Evolutionary conservation across 257 asterid genomes (phyloP).

Genomic region (Penstemon eatonii): DNA sequence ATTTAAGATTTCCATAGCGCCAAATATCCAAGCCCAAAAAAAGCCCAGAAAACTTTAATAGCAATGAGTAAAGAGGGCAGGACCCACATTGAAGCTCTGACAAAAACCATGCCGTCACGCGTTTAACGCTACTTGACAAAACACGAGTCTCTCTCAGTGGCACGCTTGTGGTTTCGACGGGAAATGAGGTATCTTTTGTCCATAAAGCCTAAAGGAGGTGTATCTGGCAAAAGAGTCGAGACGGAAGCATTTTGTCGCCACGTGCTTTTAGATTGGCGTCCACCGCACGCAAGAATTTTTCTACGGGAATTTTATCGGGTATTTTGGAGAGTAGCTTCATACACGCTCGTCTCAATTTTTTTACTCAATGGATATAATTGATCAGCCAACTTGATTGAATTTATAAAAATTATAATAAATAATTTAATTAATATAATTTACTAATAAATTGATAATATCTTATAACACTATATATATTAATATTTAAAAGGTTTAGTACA

Average conservation of each 20-base stretch:
- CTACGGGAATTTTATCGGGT: neutral
- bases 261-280: constrained; percentile 35
- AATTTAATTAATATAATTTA: too few species aligned
- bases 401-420: too few species aligned
- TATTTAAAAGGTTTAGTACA: too few species aligned
- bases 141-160: constrained; percentile 30
- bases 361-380: too few species aligned
- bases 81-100: constrained; percentile 34
- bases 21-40: neutral
- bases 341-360: too few species aligned
- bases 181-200: constrained; percentile 26
- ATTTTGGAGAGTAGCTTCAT: too few species aligned
- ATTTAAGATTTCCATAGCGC: constrained; percentile 21
- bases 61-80: neutral
- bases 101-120: constrained; percentile 55
- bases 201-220: too few species aligned
- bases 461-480: too few species aligned
- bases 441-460: too few species aligned
- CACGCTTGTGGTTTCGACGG: constrained; percentile 15
- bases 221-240: neutral
- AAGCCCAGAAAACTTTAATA: neutral
- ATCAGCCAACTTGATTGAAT: too few species aligned
- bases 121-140: constrained; percentile 41
- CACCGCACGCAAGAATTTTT: constrained; percentile 32
- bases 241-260: constrained; percentile 15